Evolutionary conservation across 352 stramenopile genomes (phyloP).

Genomic region (Globisporangium orthogonon): DNA sequence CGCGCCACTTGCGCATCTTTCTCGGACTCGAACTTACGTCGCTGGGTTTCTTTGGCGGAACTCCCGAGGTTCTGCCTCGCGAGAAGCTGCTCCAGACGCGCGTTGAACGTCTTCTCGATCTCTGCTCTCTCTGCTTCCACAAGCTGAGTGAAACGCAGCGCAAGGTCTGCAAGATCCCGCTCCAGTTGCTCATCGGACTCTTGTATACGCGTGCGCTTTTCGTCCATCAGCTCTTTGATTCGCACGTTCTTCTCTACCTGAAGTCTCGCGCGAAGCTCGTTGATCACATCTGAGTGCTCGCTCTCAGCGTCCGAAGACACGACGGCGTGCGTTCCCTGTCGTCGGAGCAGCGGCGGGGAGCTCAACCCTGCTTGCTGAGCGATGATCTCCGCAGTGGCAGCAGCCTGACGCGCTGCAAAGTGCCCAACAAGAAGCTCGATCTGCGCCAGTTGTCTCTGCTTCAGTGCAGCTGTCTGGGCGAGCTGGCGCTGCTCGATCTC

Average conservation of each 20-base stretch:
- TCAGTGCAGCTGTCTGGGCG: slow-evolving; percentile 23
- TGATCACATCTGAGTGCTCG: slow-evolving; percentile 29
- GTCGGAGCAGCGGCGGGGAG: neutral
- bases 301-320: slow-evolving; percentile 6
- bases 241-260: slow-evolving; percentile 48
- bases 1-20: slow-evolving; percentile 35
- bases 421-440: slow-evolving; percentile 33
- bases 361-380: neutral
- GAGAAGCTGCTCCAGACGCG: slow-evolving; percentile 11
- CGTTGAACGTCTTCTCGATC: slow-evolving; percentile 26
- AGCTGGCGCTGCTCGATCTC: slow-evolving; percentile 24
- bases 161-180: slow-evolving; percentile 5
- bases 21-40: slow-evolving; percentile 15
- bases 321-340: neutral
- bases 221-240: slow-evolving; percentile 25
- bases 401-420: slow-evolving; percentile 26
- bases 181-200: slow-evolving; percentile 16
- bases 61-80: slow-evolving; percentile 1
- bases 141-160: slow-evolving; percentile 14
- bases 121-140: slow-evolving; percentile 26
- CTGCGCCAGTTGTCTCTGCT: slow-evolving; percentile 37
- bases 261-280: slow-evolving; percentile 38
- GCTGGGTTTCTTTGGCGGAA: slow-evolving; percentile 4
- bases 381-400: slow-evolving; percentile 9
- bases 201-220: slow-evolving; percentile 28